These are phyloP conservation scores for Torulaspora franciscae DNA, from an alignment of 805 yeast species.

Conservation along the genomic window DNA sequence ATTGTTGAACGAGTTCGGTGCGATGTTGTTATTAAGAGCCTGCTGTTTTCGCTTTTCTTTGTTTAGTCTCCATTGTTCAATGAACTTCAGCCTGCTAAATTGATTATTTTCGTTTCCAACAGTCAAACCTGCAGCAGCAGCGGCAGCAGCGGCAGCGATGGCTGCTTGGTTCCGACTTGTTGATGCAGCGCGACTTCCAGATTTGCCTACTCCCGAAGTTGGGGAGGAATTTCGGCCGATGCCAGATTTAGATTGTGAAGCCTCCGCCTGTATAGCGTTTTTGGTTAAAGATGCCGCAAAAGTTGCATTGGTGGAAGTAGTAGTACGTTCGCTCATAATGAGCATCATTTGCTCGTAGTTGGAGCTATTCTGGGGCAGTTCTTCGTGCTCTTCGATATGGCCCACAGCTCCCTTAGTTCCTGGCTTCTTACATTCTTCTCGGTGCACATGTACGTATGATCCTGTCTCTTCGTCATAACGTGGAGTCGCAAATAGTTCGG, in stretches of 20 bases:
- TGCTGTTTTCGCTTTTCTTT: constrained; percentile 50
- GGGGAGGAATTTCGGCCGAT: constrained; percentile 9
- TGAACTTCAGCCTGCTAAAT: constrained; percentile 80
- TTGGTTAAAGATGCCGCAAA: constrained; percentile 36
- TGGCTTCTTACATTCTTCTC: constrained; percentile 38
- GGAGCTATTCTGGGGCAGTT: constrained; percentile 66
- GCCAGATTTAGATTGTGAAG: constrained; percentile 10
- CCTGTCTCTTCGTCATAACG: constrained; percentile 38
- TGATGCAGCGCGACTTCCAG: constrained; percentile 19
- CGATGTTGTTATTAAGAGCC: constrained; percentile 31
- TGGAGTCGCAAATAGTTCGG: constrained; percentile 40
- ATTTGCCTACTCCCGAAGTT: constrained; percentile 9
- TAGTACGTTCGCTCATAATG: constrained; percentile 48
- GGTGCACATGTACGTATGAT: constrained; percentile 35
- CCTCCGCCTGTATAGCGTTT: constrained; percentile 25
- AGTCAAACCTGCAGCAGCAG: constrained; percentile 38
- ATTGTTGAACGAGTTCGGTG: constrained; percentile 29
- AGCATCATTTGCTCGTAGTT: constrained; percentile 91
- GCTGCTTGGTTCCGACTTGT: constrained; percentile 37
- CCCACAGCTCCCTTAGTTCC: constrained; percentile 41
- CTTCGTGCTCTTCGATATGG: constrained; percentile 56
- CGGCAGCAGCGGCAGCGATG: constrained; percentile 36
- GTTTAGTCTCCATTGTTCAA: constrained; percentile 77
- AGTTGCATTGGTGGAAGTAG: constrained; percentile 38
- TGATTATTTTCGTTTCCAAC: constrained; percentile 44